These are phyloP conservation scores for Dissoconium aciculare DNA, from an alignment of 2,329 filamentous ascomycete species.

Conservation along the genomic window DNA sequence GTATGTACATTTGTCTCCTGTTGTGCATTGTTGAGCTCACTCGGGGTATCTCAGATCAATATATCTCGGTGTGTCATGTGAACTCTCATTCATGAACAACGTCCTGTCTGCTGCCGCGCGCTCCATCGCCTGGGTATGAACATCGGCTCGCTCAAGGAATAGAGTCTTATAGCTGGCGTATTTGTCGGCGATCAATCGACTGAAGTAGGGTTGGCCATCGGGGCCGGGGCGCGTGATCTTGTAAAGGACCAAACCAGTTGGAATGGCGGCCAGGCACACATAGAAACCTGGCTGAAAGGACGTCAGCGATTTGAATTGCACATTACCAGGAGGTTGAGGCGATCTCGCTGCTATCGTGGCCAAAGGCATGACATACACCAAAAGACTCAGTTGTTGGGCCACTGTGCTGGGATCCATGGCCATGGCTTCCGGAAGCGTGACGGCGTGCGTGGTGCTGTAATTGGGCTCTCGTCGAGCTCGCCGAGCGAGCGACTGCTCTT, in stretches of 20 bases:
- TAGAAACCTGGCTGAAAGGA: constrained; percentile 32
- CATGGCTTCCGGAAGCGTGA: constrained; percentile 25
- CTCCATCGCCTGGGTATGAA: constrained; percentile 47
- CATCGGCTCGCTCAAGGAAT: constrained; percentile 41
- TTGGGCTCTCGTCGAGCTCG: constrained; percentile 23
- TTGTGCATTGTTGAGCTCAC: constrained; percentile 33
- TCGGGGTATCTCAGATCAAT: constrained; percentile 47
- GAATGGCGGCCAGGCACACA: constrained; percentile 32
- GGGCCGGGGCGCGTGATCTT: constrained; percentile 27
- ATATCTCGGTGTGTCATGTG: constrained; percentile 26
- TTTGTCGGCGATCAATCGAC: constrained; percentile 41
- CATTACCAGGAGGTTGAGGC: neutral
- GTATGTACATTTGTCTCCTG: constrained; percentile 7
- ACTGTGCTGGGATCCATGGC: constrained; percentile 23
- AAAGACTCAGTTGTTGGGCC: constrained; percentile 33
- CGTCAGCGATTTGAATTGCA: constrained; percentile 3
- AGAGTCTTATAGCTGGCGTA: constrained; percentile 40
- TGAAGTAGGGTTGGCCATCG: constrained; percentile 30
- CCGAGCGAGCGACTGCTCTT: constrained; percentile 5
- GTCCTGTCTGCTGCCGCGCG: constrained; percentile 48
- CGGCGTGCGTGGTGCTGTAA: constrained; percentile 28
- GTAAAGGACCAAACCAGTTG: constrained; percentile 32
- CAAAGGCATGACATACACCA: constrained; percentile 41
- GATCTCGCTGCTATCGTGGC: too few relatives aligned
- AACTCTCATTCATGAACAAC: constrained; percentile 38